A percentile compares a stretch with the other conserved stretches of the same genome.
Conservation (phyloP, 345 rosid species). For the Populus euphratica region DNA sequence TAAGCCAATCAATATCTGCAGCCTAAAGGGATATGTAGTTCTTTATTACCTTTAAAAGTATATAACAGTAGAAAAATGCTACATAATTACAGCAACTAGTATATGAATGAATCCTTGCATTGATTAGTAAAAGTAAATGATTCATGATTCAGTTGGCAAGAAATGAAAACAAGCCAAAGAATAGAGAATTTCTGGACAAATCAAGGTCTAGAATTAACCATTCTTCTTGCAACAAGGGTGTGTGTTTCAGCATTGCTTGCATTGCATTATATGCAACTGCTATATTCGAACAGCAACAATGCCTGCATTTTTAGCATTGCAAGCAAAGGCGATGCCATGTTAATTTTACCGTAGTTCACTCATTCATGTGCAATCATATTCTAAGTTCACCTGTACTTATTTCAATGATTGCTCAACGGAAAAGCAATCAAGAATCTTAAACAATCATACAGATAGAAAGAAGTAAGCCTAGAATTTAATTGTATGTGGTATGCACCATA, state of each 20-base stretch:
- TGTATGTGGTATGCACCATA: not conserved
- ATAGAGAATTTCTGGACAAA: not conserved
- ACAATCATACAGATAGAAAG: not conserved
- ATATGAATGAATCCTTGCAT: not conserved
- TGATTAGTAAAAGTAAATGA: not conserved
- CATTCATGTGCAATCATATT: not conserved
- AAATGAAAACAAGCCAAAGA: not conserved
- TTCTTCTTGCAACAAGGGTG: not conserved
- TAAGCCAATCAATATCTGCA: not conserved
- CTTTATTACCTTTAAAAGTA: not conserved
- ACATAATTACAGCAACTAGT: not conserved
- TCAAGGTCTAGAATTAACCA: not conserved
- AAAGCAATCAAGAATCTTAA: not conserved
- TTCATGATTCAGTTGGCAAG: not conserved
- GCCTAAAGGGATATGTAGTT: too few relatives aligned
- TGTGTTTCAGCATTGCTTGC: not conserved
- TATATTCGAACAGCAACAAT: not conserved
- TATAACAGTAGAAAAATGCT: not conserved
- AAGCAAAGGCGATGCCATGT: not conserved
- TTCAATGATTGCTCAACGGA: not conserved
- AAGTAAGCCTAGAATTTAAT: not conserved
- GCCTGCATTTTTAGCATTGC: not conserved
- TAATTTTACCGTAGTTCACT: not conserved
- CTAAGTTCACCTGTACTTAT: not conserved
- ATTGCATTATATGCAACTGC: not conserved